These are phyloP conservation scores for Elsinoe fawcettii DNA, from an alignment of 2,329 filamentous ascomycete genomes.

Conservation along the genomic window DNA sequence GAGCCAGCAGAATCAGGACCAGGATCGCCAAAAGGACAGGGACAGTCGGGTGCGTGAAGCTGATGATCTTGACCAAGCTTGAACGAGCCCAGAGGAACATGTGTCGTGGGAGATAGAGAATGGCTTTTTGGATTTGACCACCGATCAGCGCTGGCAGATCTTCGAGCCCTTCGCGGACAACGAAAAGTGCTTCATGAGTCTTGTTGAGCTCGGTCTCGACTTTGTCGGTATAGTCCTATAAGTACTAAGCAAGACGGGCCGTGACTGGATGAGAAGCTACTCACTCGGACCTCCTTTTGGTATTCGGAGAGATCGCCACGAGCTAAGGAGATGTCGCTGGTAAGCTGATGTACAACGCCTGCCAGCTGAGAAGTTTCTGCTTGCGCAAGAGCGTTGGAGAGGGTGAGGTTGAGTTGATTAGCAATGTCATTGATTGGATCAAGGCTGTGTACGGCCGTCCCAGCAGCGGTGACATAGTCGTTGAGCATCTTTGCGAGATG, in stretches of 20 bases:
- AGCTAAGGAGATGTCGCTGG: not conserved
- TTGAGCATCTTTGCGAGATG: not conserved
- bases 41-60: not conserved
- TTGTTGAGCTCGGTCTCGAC: not conserved
- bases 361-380: not conserved
- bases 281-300: not conserved
- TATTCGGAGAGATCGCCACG: not conserved
- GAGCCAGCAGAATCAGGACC: not conserved
- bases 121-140: not conserved
- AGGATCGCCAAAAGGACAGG: not conserved
- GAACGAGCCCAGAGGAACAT: not conserved
- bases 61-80: not conserved
- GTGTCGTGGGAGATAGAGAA: not conserved
- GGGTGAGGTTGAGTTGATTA: not conserved
- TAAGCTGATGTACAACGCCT: not conserved
- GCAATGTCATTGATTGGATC: not conserved
- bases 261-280: not conserved
- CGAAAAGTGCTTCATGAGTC: not conserved
- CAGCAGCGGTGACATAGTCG: not conserved
- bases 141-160: not conserved
- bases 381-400: not conserved
- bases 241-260: not conserved
- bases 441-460: not conserved
- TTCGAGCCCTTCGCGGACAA: not conserved
- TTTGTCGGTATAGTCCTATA: not conserved